Conservation (phyloP, 2,329 filamentous ascomycete species). For the Colletotrichum orbiculare region DNA sequence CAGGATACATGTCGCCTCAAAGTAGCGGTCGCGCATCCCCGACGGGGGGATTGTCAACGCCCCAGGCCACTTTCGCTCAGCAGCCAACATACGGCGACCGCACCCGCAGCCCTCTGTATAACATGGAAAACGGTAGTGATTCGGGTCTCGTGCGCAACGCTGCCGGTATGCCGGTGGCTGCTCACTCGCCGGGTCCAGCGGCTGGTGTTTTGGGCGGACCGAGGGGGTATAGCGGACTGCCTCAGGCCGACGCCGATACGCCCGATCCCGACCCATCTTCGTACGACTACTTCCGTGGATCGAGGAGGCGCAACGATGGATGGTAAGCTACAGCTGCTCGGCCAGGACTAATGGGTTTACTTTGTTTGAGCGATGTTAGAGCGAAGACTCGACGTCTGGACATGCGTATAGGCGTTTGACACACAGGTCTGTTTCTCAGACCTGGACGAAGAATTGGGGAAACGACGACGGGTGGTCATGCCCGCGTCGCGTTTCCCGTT, state of each 20-base stretch:
- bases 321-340: constrained; percentile 44
- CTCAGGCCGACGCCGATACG: constrained; percentile 61
- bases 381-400: constrained; percentile 16
- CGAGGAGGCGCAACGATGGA: constrained; percentile 48
- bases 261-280: constrained; percentile 55
- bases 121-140: constrained; percentile 62
- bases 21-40: constrained; percentile 32
- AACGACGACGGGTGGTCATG: not conserved
- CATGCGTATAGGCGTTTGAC: not conserved
- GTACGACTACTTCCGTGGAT: constrained; percentile 68
- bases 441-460: not conserved
- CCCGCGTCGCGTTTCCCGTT: not conserved
- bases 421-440: no score
- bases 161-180: constrained; percentile 60
- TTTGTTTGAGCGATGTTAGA: constrained; percentile 29
- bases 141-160: constrained; percentile 65
- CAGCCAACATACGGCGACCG: constrained; percentile 38
- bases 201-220: constrained; percentile 66
- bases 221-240: constrained; percentile 68
- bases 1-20: constrained; percentile 38
- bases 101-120: constrained; percentile 61
- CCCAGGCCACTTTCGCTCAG: constrained; percentile 32
- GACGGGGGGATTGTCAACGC: constrained; percentile 18
- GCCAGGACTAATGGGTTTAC: constrained; percentile 16
- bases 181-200: constrained; percentile 54